Base-by-base conservation (phyloP, 257 asterid genomes). In the Echites panduratus region DNA sequence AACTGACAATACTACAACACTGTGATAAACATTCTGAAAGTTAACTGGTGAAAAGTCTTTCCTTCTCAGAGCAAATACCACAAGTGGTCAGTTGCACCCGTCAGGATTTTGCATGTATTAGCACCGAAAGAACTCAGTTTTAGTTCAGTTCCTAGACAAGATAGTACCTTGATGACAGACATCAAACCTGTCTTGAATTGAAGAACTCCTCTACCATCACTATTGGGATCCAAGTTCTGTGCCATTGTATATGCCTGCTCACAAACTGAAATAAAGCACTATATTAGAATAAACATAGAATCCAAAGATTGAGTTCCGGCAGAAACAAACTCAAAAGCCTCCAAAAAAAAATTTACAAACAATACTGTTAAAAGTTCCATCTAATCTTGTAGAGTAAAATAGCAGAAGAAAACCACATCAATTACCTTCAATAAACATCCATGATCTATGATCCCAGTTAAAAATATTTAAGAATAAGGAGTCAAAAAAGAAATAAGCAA, bases 171-270 rank as follows among this genome's bases (percentile, higher is more conserved):
- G 81, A 94, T 94, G 44, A 91, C 95, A 69, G 99, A 91, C 98
- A 91, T 91, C 73, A 94, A 83, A 66, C 99, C 99, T 17, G 99
- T 94, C 87, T 94, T 94, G 79, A 94, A 94, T 86, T 91, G 98
- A 79, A 94, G 97, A 75, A 95, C 98, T 26, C 99, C 99, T 84
- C 98, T 88, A 20, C 99, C 99, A 54, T 91, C 89, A 38, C 99
- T 92, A 86, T 73, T 88, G 54, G 99, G 99, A 70, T 95, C 99
- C 96, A 95, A 81, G 73, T 83, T 84, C 68, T 95, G 99, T 45
- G 99, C 96, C 99, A 95, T 91, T 45, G 85, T 77, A 82, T 95
- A 95, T 12, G 99, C 99, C 91, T 95, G 99, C 91, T 95, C 99
- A 52, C 99, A 95, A 72, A 95, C 99, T 94, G 77, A 66, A 70